Evolutionary conservation across 208 protist species (phyloP).

Genomic region (Acanthamoeba castellanii): DNA sequence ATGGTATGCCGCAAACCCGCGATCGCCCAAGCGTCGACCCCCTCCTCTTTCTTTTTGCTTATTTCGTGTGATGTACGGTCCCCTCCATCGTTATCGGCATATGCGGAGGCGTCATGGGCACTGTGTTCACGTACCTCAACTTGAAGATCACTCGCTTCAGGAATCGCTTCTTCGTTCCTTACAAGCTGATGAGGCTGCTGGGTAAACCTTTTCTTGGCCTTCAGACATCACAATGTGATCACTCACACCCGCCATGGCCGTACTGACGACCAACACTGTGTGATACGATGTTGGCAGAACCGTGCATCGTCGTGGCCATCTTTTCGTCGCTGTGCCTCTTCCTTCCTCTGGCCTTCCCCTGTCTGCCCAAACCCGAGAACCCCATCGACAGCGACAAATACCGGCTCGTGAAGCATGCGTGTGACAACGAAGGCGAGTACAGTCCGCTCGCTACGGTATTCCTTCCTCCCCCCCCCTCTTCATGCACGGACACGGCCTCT

Average conservation of each 20-base stretch:
- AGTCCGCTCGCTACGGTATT: constrained; percentile 91
- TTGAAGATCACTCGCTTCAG: constrained; percentile 92
- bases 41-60: too few relatives aligned
- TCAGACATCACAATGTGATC: constrained; percentile 74
- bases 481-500: neutral
- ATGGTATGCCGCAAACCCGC: constrained; percentile 83
- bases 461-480: too few relatives aligned
- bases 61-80: too few relatives aligned
- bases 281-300: constrained; percentile 2
- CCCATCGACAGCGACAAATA: constrained; percentile 74
- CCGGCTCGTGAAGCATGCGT: constrained; percentile 86
- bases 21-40: too few relatives aligned
- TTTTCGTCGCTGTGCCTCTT: constrained; percentile 84
- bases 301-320: constrained; percentile 90
- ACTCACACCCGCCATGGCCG: neutral
- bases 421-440: constrained; percentile 86
- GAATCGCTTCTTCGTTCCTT: constrained; percentile 85
- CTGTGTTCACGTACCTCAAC: constrained; percentile 93
- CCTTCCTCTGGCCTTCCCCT: constrained; percentile 83
- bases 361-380: constrained; percentile 75
- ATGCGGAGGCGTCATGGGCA: constrained; percentile 91
- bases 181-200: constrained; percentile 87
- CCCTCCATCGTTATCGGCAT: constrained; percentile 93
- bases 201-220: constrained; percentile 73
- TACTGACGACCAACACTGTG: constrained; percentile 69